Conservation (phyloP, 768 basidiomycete genomes). For the Hemileccinum rubropunctum region DNA sequence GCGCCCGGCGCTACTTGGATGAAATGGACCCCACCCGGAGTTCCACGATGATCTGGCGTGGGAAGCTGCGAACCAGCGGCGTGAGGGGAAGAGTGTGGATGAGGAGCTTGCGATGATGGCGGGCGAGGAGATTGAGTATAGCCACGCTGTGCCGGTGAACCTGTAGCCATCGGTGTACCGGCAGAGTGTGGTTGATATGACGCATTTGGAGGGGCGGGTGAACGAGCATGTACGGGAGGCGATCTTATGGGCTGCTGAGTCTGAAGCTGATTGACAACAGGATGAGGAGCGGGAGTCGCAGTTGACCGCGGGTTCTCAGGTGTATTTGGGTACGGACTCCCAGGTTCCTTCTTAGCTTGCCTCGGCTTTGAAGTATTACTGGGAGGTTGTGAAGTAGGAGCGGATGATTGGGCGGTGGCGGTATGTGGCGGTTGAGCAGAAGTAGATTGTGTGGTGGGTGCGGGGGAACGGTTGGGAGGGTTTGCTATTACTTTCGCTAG, state of each 20-base stretch:
- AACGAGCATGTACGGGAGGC: constrained; percentile 28
- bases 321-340: constrained; percentile 26
- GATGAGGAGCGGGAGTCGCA: constrained; percentile 31
- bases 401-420: constrained; percentile 27
- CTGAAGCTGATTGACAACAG: constrained; percentile 33
- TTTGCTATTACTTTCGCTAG: constrained; percentile 29
- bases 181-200: constrained; percentile 23
- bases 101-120: constrained; percentile 30
- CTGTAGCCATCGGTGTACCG: constrained; percentile 18
- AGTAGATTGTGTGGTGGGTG: constrained; percentile 32
- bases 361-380: constrained; percentile 23
- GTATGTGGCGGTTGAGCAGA: constrained; percentile 35
- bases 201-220: constrained; percentile 19
- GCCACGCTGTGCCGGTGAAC: constrained; percentile 32
- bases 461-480: constrained; percentile 29
- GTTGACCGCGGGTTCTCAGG: constrained; percentile 31
- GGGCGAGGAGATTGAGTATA: constrained; percentile 36
- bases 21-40: constrained; percentile 23
- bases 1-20: constrained; percentile 22
- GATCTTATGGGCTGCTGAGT: constrained; percentile 27
- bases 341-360: constrained; percentile 29
- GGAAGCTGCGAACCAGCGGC: constrained; percentile 30
- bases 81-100: constrained; percentile 30
- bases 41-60: constrained; percentile 21
- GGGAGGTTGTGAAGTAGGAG: constrained; percentile 29